phyloP scores from a whole-genome alignment of 2,329 filamentous ascomycete genomes.

The Berkeleyomyces basicola region DNA sequence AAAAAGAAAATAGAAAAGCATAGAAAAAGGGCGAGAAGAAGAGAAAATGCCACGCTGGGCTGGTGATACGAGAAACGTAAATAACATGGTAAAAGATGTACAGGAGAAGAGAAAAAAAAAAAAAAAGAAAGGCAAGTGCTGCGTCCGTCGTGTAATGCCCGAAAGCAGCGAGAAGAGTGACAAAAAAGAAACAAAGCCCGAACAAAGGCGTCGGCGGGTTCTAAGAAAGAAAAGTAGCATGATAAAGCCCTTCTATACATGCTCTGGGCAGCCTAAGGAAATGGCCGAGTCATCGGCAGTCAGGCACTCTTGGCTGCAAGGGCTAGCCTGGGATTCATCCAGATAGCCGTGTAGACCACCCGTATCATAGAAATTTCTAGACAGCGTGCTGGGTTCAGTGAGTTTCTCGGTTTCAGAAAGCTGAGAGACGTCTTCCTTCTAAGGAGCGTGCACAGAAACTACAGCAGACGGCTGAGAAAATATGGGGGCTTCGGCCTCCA shows the following conservation, averaged over 20 bases:
- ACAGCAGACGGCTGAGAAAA: conserved; percentile 8
- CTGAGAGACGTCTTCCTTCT: conserved; percentile 9
- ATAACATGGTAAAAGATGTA: neutral
- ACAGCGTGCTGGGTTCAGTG: neutral
- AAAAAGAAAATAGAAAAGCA: neutral
- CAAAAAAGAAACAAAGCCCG: neutral
- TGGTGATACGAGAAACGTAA: neutral
- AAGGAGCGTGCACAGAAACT: conserved; percentile 12
- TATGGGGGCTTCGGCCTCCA: conserved; percentile 6
- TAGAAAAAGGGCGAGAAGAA: neutral
- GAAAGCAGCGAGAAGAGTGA: neutral
- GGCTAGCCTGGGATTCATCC: neutral
- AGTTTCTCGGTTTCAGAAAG: neutral
- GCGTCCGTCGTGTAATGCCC: neutral
- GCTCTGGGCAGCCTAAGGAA: neutral
- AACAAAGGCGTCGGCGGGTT: neutral
- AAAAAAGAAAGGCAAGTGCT: neutral
- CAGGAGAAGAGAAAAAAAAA: conserved; percentile 3
- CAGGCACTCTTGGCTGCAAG: neutral
- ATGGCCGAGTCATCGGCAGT: neutral
- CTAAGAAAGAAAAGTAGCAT: neutral
- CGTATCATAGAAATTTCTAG: neutral
- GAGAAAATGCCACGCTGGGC: neutral
- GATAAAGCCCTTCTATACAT: neutral
- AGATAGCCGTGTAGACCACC: neutral